Evolutionary conservation across 2,329 filamentous ascomycete species (phyloP).

Genomic region (Gaeumannomyces sp.): DNA sequence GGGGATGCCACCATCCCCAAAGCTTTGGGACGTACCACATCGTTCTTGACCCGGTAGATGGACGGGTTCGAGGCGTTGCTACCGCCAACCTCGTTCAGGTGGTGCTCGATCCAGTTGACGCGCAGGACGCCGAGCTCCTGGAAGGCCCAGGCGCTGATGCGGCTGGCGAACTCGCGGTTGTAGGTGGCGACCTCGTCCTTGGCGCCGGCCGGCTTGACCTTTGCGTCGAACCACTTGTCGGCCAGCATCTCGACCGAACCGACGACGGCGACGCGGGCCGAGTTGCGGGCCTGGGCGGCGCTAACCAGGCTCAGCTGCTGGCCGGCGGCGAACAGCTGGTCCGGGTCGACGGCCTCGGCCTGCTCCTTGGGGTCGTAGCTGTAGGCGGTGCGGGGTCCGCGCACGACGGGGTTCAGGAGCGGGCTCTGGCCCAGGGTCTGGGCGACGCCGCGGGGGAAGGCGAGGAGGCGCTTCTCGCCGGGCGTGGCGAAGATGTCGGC

Average conservation of each 20-base stretch:
- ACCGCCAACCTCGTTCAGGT: constrained; percentile 50
- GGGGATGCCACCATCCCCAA: neutral
- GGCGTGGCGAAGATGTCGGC: constrained; percentile 71
- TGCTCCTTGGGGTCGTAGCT: constrained; percentile 92
- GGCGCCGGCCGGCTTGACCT: constrained; percentile 56
- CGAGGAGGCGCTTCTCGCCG: constrained; percentile 53
- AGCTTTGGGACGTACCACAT: constrained; percentile 66
- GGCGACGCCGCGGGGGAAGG: constrained; percentile 75
- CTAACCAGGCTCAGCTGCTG: constrained; percentile 80
- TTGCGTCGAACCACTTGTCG: constrained; percentile 81
- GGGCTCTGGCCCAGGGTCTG: constrained; percentile 75
- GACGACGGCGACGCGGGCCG: constrained; percentile 78
- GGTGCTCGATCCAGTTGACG: constrained; percentile 78
- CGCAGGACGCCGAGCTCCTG: constrained; percentile 86
- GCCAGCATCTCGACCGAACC: constrained; percentile 83
- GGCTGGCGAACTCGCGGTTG: constrained; percentile 81
- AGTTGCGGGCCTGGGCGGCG: constrained; percentile 85
- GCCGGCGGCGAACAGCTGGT: constrained; percentile 80
- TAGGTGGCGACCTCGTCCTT: constrained; percentile 50
- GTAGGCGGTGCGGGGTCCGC: constrained; percentile 80
- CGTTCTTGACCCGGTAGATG: constrained; percentile 94
- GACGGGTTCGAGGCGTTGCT: constrained; percentile 65
- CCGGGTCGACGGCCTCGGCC: constrained; percentile 60
- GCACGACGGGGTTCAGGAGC: constrained; percentile 74
- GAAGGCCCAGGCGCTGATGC: constrained; percentile 91